Evolutionary conservation across 2,329 filamentous ascomycete species (phyloP), one percentile per base, ranked within the genome.

Genomic region (Fusarium drepaniforme): DNA sequence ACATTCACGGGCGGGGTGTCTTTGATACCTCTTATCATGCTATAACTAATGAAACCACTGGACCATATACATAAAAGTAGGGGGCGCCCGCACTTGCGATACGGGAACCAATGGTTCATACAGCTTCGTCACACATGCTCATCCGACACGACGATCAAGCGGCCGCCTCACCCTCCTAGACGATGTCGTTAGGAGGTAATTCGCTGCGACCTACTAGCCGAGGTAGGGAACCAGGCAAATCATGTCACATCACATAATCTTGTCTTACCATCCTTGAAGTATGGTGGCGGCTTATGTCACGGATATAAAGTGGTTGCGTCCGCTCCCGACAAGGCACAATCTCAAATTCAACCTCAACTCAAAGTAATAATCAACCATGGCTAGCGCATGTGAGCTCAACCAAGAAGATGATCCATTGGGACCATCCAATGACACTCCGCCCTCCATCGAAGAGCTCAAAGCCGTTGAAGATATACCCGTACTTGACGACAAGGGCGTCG

Each of bases 401-500:
- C 0, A 51, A 44, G 2, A 67, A 71, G 23, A n/a, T 61, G 4
- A n/a, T 51, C 9, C 57, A 25, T 8, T 25, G 21, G 13, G 8
- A 3, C 15, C 25, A 9, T 63, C 70, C 40, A 73, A 73, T 21
- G 69, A 75, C 13, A 33, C 60, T 2, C 18, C 58, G 0, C 73
- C 72, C 8, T 51, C 63, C 11, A 7, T 30, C 3, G 53, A 67
- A 0, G 38, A 42, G 5, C 46, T 75, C 0, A n/a, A 61, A 8
- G 28, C 38, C 4, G 73, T 59, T 1, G 49, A 65, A 12, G 13
- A 13, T 8, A 49, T 73, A 15, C 70, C 73, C n/a, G 8, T 75
- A 2, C 30, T 64, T 8, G 73, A 75, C 3, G 42, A 60, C 4
- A 30, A 75, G 9, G 42, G 53, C 25, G 33, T 30, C 12, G 60